phyloP scores from a whole-genome alignment of 805 yeast genomes.

The Candida krabiensis region DNA sequence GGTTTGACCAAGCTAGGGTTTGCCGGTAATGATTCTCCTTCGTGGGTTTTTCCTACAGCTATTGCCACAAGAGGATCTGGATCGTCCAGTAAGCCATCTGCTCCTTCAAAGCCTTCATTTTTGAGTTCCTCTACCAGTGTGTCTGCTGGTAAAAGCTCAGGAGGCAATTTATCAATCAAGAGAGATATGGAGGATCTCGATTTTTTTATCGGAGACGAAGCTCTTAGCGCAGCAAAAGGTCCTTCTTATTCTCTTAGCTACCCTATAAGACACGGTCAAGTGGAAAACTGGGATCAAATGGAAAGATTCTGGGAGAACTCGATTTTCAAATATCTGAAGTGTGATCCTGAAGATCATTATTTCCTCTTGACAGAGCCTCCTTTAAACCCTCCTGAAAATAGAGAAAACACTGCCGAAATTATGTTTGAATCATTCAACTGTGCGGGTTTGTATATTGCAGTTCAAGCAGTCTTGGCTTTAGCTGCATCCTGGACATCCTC shows the following conservation, averaged over 20 bases:
- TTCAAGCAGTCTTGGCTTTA: slow-evolving; percentile 96
- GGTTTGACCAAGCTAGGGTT: slow-evolving; percentile 96
- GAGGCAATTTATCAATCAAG: slow-evolving; percentile 53
- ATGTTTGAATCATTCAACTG: slow-evolving; percentile 99
- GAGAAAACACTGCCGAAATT: slow-evolving; percentile 98
- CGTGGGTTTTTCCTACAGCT: slow-evolving; percentile 96
- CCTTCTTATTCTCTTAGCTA: slow-evolving; percentile 84
- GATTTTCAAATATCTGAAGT: slow-evolving; percentile 91
- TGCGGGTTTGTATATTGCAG: slow-evolving; percentile 98
- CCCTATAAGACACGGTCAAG: slow-evolving; percentile 97
- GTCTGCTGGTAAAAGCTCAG: slow-evolving; percentile 24
- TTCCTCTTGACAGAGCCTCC: slow-evolving; percentile 98
- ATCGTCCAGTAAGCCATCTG: slow-evolving; percentile 39
- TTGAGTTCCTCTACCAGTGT: slow-evolving; percentile 32
- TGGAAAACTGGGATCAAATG: slow-evolving; percentile 99
- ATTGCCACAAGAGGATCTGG: slow-evolving; percentile 71
- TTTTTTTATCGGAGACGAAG: slow-evolving; percentile 95
- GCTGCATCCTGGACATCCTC: slow-evolving; percentile 99
- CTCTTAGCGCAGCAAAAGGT: slow-evolving; percentile 86
- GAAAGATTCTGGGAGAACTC: slow-evolving; percentile 98
- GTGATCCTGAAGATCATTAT: slow-evolving; percentile 99
- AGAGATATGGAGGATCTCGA: slow-evolving; percentile 93
- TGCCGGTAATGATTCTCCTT: slow-evolving; percentile 98
- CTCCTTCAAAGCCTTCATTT: slow-evolving; percentile 49
- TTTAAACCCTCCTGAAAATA: slow-evolving; percentile 97